phyloP scores from a whole-genome alignment of 139 green algal species.

The Picochlorum sp. region DNA sequence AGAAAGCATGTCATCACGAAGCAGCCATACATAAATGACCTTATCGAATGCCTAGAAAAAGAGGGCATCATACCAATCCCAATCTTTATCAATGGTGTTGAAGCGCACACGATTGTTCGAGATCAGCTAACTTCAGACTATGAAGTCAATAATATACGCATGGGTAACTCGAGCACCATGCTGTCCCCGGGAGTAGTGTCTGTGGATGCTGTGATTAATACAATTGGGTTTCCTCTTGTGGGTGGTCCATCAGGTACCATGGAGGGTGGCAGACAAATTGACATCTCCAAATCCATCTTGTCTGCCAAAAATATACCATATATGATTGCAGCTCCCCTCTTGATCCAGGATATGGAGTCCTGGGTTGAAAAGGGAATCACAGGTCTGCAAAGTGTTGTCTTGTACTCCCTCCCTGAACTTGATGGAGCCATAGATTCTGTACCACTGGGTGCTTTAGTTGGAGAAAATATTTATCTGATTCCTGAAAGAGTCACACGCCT shows the following conservation, averaged over 20 bases:
- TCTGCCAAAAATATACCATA: slow-evolving; percentile 92
- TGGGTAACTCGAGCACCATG: slow-evolving; percentile 24
- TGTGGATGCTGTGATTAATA: slow-evolving; percentile 86
- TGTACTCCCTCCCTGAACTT: slow-evolving; percentile 95
- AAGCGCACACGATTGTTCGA: slow-evolving; percentile 87
- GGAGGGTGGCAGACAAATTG: slow-evolving; percentile 79
- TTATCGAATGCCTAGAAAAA: slow-evolving; percentile 52
- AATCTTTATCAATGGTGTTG: slow-evolving; percentile 92
- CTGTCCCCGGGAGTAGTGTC: slow-evolving; percentile 37
- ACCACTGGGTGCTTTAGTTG: slow-evolving; percentile 75
- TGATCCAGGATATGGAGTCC: slow-evolving; percentile 69
- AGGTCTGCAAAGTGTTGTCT: slow-evolving; percentile 89
- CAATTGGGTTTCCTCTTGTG: slow-evolving; percentile 92
- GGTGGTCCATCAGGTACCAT: slow-evolving; percentile 88
- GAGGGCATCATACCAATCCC: slow-evolving; percentile 64
- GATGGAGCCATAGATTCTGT: slow-evolving; percentile 94
- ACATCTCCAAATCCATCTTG: slow-evolving; percentile 84
- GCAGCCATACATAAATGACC: slow-evolving; percentile 71
- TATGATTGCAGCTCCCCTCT: slow-evolving; percentile 83
- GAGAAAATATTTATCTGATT: slow-evolving; percentile 89
- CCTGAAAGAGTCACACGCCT: slow-evolving; percentile 72
- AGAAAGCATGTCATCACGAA: slow-evolving; percentile 97
- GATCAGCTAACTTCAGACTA: slow-evolving; percentile 67
- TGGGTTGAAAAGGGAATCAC: slow-evolving; percentile 68
- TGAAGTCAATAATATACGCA: slow-evolving; percentile 44